Evolutionary conservation across 805 yeast species (phyloP).

Genomic region (Saccharomyces jurei): DNA sequence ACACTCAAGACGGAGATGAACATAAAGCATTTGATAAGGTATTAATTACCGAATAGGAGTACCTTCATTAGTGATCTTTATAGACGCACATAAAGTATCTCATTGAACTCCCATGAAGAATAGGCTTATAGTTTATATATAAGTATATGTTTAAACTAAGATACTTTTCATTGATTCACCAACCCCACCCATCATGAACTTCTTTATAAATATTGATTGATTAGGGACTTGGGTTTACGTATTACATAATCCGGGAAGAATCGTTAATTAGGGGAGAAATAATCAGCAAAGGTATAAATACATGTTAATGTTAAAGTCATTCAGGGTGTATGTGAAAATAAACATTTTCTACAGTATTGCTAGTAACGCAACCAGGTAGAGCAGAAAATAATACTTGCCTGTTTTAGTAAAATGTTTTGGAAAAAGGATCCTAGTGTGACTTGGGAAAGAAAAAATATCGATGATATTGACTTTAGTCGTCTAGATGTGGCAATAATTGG

Average conservation of each 20-base stretch:
- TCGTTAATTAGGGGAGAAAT: neutral
- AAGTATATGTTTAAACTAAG: no score
- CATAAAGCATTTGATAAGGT: neutral
- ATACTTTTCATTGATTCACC: neutral
- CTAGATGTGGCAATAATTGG: slow-evolving; percentile 29
- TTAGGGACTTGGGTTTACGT: neutral
- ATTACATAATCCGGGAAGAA: neutral
- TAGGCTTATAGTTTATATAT: no score
- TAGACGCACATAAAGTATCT: neutral
- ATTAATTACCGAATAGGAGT: neutral
- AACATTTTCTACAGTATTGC: neutral
- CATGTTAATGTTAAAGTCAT: neutral
- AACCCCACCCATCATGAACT: no score
- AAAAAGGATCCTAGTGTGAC: slow-evolving; percentile 2
- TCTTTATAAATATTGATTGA: no score
- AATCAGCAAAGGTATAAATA: neutral
- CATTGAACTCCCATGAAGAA: no score
- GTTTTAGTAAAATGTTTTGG: neutral
- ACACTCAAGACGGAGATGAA: slow-evolving; percentile 30
- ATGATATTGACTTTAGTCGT: slow-evolving; percentile 1
- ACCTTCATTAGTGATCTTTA: neutral
- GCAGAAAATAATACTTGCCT: neutral
- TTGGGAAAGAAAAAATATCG: slow-evolving; percentile 1
- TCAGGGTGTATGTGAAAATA: neutral
- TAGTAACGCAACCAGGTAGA: neutral